Percentiles rank a stretch among this genome's conserved stretches.
phyloP scores from a whole-genome alignment of 371 early-diverging fungal genomes.

The Catenaria anguillulae region DNA sequence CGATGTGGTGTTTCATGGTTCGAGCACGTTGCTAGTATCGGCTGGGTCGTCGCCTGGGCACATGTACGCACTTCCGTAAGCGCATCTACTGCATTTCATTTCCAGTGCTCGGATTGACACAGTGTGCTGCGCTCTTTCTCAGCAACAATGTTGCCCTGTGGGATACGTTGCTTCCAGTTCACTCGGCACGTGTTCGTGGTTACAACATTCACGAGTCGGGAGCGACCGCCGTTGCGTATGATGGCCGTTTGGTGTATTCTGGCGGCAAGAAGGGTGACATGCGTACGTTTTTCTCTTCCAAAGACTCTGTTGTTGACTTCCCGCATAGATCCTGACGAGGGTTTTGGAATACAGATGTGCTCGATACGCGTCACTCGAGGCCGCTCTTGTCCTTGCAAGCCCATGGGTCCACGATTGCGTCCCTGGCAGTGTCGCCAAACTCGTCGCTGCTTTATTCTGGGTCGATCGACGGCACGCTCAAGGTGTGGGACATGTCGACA shows the following conservation, averaged over 20 bases:
- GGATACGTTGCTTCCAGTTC: slow-evolving; percentile 56
- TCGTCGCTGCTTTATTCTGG: slow-evolving; percentile 11
- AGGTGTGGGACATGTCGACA: slow-evolving; percentile 35
- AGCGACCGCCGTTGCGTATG: slow-evolving; percentile 49
- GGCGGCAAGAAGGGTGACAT: slow-evolving; percentile 66
- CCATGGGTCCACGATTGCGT: slow-evolving; percentile 24
- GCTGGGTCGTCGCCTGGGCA: slow-evolving; percentile 50
- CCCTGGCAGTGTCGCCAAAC: not conserved
- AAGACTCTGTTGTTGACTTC: too few relatives aligned
- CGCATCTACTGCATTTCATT: too few relatives aligned
- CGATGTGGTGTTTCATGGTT: slow-evolving; percentile 57
- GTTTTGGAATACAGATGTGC: too few relatives aligned
- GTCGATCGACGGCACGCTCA: slow-evolving; percentile 28
- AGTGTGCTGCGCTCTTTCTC: too few relatives aligned
- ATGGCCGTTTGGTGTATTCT: slow-evolving; percentile 44
- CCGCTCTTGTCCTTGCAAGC: slow-evolving; percentile 53
- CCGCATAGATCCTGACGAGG: too few relatives aligned
- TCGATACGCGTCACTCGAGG: slow-evolving; percentile 54
- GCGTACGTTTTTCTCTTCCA: too few relatives aligned
- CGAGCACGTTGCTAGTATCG: slow-evolving; percentile 54
- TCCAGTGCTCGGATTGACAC: too few relatives aligned
- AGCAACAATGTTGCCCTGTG: slow-evolving; percentile 47
- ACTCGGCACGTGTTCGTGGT: slow-evolving; percentile 41
- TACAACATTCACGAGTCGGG: slow-evolving; percentile 30
- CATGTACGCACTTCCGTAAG: slow-evolving; percentile 22